Evolutionary conservation across 75 land plant species (phyloP).

Genomic region (Larix kaempferi): DNA sequence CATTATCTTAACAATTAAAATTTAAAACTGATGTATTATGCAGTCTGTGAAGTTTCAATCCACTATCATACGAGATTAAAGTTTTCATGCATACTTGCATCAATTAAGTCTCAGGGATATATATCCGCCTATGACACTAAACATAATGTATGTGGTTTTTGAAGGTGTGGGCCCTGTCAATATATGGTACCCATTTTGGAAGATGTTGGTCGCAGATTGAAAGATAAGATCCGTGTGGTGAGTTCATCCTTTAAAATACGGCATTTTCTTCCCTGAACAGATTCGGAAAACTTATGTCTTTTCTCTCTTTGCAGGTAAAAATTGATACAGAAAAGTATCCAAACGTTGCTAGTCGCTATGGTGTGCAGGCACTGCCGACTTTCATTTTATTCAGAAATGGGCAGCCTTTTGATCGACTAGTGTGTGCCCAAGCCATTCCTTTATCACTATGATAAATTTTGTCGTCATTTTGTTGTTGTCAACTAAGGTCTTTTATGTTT

Average conservation of each 20-base stretch:
- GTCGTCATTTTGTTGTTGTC: background rate
- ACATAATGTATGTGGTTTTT: background rate
- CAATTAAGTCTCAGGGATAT: background rate
- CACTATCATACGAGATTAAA: background rate
- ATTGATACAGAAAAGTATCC: slow-evolving; percentile 98
- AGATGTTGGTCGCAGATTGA: slow-evolving; percentile 63
- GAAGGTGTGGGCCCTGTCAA: slow-evolving; percentile 99
- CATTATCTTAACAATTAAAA: too few relatives aligned
- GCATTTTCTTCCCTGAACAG: background rate
- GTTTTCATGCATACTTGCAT: background rate
- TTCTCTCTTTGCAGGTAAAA: slow-evolving; percentile 47
- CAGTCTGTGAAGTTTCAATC: too few relatives aligned
- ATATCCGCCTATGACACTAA: background rate
- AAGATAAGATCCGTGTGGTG: slow-evolving; percentile 82
- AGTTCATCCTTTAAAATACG: slow-evolving; percentile 4
- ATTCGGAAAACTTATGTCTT: background rate
- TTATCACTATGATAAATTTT: background rate
- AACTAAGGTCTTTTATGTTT: background rate
- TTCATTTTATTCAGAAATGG: slow-evolving; percentile 88
- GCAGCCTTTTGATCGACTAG: slow-evolving; percentile 76
- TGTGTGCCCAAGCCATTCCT: slow-evolving; percentile 33
- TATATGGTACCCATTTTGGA: slow-evolving; percentile 88
- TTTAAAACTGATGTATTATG: too few relatives aligned
- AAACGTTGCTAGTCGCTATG: slow-evolving; percentile 64
- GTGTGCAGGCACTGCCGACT: slow-evolving; percentile 86